A percentile compares a stretch with the other conserved stretches of the same genome.
Conservation (phyloP, 2,329 filamentous ascomycete genomes). For the Magnaporthales sp. region DNA sequence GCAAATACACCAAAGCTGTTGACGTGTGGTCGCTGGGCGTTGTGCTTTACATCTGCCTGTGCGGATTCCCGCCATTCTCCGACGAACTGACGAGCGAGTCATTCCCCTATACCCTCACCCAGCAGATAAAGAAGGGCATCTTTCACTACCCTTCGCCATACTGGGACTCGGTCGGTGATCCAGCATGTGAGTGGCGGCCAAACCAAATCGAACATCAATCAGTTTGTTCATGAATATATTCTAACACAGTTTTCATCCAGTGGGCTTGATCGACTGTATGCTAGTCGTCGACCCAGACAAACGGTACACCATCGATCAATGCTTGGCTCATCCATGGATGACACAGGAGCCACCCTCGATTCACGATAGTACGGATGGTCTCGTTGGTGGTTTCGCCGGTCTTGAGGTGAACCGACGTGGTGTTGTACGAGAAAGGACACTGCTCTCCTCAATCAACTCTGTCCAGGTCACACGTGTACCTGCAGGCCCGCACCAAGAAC, state of each 20-base stretch:
- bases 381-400: slow-evolving; percentile 75
- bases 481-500: slow-evolving; percentile 43
- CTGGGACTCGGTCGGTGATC: slow-evolving; percentile 82
- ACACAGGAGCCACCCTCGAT: slow-evolving; percentile 51
- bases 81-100: slow-evolving; percentile 78
- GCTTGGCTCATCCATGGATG: slow-evolving; percentile 85
- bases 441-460: slow-evolving; percentile 75
- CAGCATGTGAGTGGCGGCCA: slow-evolving; percentile 48
- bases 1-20: slow-evolving; percentile 89
- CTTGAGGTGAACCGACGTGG: slow-evolving; percentile 82
- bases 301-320: slow-evolving; percentile 83
- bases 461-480: slow-evolving; percentile 47
- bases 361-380: slow-evolving; percentile 82
- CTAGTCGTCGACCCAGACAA: slow-evolving; percentile 77
- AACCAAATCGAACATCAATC: slow-evolving; percentile 1
- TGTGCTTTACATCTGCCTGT: slow-evolving; percentile 93
- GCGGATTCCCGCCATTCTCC: slow-evolving; percentile 93
- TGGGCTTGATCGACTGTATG: slow-evolving; percentile 94
- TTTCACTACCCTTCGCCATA: slow-evolving; percentile 97
- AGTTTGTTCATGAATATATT: too few species aligned
- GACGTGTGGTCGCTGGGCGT: slow-evolving; percentile 98
- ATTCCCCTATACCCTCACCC: slow-evolving; percentile 77
- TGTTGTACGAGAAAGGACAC: slow-evolving; percentile 71
- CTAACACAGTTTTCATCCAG: slow-evolving; percentile 19
- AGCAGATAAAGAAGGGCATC: slow-evolving; percentile 80